These are phyloP conservation scores for Candida verbasci DNA, from an alignment of 805 yeast genomes.

Conservation along the genomic window DNA sequence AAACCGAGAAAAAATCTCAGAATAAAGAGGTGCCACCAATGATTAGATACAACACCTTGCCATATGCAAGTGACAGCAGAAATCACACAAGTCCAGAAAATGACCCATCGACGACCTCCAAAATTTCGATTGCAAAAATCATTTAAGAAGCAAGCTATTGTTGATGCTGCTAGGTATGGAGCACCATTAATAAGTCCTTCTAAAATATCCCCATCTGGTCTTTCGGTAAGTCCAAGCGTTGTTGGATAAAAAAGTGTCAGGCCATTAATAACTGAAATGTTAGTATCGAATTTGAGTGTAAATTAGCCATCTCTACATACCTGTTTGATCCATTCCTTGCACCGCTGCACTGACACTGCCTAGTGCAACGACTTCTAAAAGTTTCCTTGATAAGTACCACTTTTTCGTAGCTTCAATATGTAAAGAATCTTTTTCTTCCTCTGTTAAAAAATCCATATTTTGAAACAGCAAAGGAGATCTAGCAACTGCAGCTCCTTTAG, in stretches of 20 bases:
- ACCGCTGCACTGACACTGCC: constrained; percentile 68
- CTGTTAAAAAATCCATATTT: constrained; percentile 48
- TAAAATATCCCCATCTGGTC: constrained; percentile 48
- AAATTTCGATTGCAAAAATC: constrained; percentile 46
- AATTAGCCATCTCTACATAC: too few relatives aligned
- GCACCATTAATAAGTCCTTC: constrained; percentile 59
- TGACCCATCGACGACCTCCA: constrained; percentile 64
- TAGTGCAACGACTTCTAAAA: constrained; percentile 50
- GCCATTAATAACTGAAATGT: constrained; percentile 66
- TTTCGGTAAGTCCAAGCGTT: constrained; percentile 42
- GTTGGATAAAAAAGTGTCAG: constrained; percentile 58
- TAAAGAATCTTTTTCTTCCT: constrained; percentile 44
- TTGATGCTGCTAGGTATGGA: constrained; percentile 51
- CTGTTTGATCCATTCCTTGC: constrained; percentile 71
- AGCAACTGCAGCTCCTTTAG: constrained; percentile 56
- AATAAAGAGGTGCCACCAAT: constrained; percentile 56
- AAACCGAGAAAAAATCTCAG: constrained; percentile 43
- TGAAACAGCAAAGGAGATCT: constrained; percentile 45
- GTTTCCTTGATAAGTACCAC: constrained; percentile 44
- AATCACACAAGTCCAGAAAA: constrained; percentile 55
- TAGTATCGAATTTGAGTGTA: too few relatives aligned
- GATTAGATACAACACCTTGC: constrained; percentile 62
- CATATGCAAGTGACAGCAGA: constrained; percentile 61
- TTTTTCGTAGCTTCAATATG: constrained; percentile 41
- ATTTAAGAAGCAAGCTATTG: constrained; percentile 58